Base-by-base conservation (phyloP, 1,284 basidiomycete species). In the Sanghuangporus weigelae region DNA sequence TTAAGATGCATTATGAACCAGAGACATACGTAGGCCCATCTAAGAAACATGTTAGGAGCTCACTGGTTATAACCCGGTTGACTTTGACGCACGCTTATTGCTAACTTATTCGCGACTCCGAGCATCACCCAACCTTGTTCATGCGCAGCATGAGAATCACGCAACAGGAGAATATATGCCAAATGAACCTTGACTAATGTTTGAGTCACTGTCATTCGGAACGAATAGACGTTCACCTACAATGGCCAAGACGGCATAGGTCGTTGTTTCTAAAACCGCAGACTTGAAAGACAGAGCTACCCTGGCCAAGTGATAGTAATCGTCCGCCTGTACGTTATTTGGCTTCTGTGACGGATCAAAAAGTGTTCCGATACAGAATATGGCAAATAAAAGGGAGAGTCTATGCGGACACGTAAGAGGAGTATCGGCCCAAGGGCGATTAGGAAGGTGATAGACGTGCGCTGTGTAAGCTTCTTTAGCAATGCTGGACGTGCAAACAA, bases 1-100 rank as follows among this genome's bases (percentile, higher is more conserved):
- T 48, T 14, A 26, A n/a, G 12, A 5, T 12, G n/a, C 4, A 23
- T 26, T 42, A 53, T 19, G 42, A 23, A 19, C 19, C 31, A 42
- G 14, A 35, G 77, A 46, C 83, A 62, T 72, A 89, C 87, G 86
- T 50, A 90, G 75, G 38, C 87, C 87, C 69, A 88, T 83, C 88
- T 90, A 69, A 11, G 31, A 49, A 19, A 10, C 11, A 49, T 19
- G 14, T 16, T 26, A 55, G 31, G 12, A 21, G 8, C 48, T 23
- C 23, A 57, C 5, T 23, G 7, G 14, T 42, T 21, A 44, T 60
- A 12, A 65, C 10, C 63, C 23, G 38, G 16, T 46, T 14, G 12
- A 35, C 1, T 23, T 23, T 57, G 19, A 75, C 78, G 69, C 68
- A 89, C 87, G 71, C 82, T 81, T 59, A 83, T 79, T 7, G 79